Evolutionary conservation across 169 alveolate species (phyloP), one percentile per base, ranked within the genome.

Genomic region (Plasmodium fragile): DNA sequence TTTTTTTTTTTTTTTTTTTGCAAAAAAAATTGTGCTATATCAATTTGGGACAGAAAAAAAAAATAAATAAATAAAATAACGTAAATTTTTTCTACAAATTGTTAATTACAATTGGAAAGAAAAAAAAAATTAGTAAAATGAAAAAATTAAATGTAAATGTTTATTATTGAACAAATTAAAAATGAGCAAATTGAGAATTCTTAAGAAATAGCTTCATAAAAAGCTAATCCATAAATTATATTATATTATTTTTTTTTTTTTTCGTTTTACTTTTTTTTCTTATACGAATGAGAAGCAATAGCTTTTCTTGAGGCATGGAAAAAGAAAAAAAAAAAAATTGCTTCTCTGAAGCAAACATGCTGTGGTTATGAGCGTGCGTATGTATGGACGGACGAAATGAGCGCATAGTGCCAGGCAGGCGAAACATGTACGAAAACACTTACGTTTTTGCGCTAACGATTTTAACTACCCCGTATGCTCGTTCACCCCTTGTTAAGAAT

Each of bases 11-110:
- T 59, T 59, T 59, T n/a, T 59, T 59, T 59, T 59, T 7, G 34
- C 75, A 18, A 59, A 25, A 59, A 59, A 59, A 59, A 2, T 59
- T 59, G 75, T 59, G 75, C 28, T 59, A 59, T 22, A 59, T 16
- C 28, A 59, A 59, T 18, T 59, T 34, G 75, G 73, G 75, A 59
- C 75, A 59, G 34, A n/a, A 59, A 59, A 59, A 59, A 59, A 59
- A 55, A 55, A 59, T 18, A 59, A 59, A 59, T 18, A 59, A 55
- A 55, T 18, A 59, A 59, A 25, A 18, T 22, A 34, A 59, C 16
- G 34, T 59, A 59, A 59, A 59, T 18, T 22, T n/a, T 59, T 59
- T 16, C 75, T 59, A 59, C 75, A 18, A 59, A 16, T 59, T 8
- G 0, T 59, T 13, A 18, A 25, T 59, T 8, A n/a, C 22, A 4